Conservation (phyloP, 129 eudicot genomes). For the Lactuca sativa region DNA sequence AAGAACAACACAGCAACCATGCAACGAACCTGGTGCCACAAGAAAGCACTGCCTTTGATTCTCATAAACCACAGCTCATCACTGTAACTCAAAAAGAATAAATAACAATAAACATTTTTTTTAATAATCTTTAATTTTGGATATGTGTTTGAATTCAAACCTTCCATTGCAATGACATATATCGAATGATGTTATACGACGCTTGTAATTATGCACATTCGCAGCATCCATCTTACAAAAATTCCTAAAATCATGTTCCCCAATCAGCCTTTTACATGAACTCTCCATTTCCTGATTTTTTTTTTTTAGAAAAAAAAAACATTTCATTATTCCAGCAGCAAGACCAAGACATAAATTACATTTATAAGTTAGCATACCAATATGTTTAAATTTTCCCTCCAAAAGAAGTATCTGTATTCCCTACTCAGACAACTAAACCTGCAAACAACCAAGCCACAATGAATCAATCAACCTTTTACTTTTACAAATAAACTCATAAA, state of each 20-base stretch:
- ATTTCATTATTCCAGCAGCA: conserved; percentile 3
- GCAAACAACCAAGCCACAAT: conserved; percentile 32
- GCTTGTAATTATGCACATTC: conserved; percentile 84
- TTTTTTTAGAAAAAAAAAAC: not conserved
- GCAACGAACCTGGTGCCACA: conserved; percentile 99
- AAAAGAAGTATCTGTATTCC: conserved; percentile 87
- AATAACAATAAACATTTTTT: not conserved
- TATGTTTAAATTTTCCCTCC: conserved; percentile 72
- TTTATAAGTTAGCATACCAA: conserved; percentile 34
- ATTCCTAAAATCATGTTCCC: conserved; percentile 95
- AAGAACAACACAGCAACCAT: conserved; percentile 93
- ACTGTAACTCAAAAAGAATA: not conserved
- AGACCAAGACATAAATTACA: not conserved
- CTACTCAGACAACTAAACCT: conserved; percentile 91
- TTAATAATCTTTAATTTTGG: too few species aligned
- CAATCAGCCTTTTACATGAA: conserved; percentile 72
- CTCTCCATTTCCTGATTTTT: conserved; percentile 54
- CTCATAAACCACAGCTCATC: conserved; percentile 67
- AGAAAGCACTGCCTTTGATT: conserved; percentile 90
- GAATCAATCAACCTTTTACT: not conserved
- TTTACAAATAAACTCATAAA: conserved; percentile 10
- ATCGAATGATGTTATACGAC: conserved; percentile 57
- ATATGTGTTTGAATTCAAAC: conserved; percentile 33
- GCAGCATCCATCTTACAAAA: conserved; percentile 99
- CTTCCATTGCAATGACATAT: conserved; percentile 64